phyloP scores from a whole-genome alignment of 2,329 filamentous ascomycete species.

The Canariomyces notabilis region DNA sequence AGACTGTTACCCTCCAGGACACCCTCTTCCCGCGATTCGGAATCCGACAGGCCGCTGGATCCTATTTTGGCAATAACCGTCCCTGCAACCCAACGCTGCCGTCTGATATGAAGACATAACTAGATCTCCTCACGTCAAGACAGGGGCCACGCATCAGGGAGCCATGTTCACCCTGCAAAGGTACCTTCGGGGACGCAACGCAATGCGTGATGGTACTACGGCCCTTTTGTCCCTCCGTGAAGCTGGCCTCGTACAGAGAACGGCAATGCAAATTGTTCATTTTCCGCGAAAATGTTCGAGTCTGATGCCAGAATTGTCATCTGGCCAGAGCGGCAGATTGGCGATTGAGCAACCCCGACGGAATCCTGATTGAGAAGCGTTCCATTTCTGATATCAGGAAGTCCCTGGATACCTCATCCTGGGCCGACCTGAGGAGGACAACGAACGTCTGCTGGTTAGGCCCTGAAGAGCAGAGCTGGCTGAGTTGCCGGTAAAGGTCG shows the following conservation, averaged over 20 bases:
- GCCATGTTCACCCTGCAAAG: no score
- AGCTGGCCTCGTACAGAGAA: no score
- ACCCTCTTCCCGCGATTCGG: neutral
- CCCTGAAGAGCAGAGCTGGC: slow-evolving; percentile 31
- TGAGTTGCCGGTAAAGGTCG: slow-evolving; percentile 35
- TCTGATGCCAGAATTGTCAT: slow-evolving; percentile 32
- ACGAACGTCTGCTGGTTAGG: slow-evolving; percentile 35
- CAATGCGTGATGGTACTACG: no score
- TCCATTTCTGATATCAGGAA: slow-evolving; percentile 37
- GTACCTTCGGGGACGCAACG: no score
- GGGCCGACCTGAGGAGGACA: slow-evolving; percentile 31
- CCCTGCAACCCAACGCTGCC: neutral
- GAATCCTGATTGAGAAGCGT: slow-evolving; percentile 30
- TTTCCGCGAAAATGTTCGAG: slow-evolving; percentile 26
- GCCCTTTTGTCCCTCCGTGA: no score
- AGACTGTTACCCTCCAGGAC: neutral
- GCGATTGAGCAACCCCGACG: slow-evolving; percentile 28
- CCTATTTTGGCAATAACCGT: neutral
- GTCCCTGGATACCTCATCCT: slow-evolving; percentile 26
- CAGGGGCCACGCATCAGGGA: no score
- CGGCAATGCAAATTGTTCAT: no score
- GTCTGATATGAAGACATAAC: neutral
- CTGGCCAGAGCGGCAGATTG: slow-evolving; percentile 30
- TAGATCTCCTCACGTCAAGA: neutral
- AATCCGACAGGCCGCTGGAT: neutral